Base-by-base conservation (phyloP, 2,329 filamentous ascomycete species). In the Paecilomyces sp. region DNA sequence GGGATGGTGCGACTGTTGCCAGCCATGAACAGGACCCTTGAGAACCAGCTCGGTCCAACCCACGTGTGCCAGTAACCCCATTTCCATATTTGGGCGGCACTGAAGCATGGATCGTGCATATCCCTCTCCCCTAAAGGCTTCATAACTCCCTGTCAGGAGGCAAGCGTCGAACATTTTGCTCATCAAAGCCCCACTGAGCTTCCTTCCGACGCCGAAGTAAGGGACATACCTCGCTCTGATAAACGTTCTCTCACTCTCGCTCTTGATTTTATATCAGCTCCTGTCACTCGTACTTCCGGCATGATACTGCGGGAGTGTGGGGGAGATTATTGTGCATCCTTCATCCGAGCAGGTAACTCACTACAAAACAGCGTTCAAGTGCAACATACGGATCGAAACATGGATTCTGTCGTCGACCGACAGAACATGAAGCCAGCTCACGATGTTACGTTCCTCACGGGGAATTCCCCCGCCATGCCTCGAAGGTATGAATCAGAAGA, bases 401-500 rank as follows among this genome's bases (percentile, higher is more conserved):
- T 53, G 24, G n/a, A 53, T 30, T 24, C 22, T 30, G 51, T 53
- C 24, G 51, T n/a, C 28, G 28, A 25, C 22, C 51, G 28, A 13
- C 24, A 22, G 51, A 65, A 63, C 54, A 74, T 74, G 70, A 71
- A 68, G 51, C 51, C 28, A 30, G 51, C 51, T 30, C 51, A 47
- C 41, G 41, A 47, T 18, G 41, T 47, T 47, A 47, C 41, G 15
- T 47, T 18, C n/a, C 41, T 47, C n/a, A 3, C n/a, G n/a, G 41
- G 18, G 41, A 47, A 22, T 18, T 47, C 41, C 18, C 41, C 60
- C 65, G 66, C 34, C 70, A 68, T 71, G 71, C 41, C 15, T 18
- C 41, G 41, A 47, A 67, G 67, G 30, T 75, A 75, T 61, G 72
- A 75, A 54, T 75, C 73, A 11, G 73, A 75, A 28, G 73, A 75